Base-by-base conservation (phyloP, 306 rosid species). In the Adenanthera pavonina region DNA sequence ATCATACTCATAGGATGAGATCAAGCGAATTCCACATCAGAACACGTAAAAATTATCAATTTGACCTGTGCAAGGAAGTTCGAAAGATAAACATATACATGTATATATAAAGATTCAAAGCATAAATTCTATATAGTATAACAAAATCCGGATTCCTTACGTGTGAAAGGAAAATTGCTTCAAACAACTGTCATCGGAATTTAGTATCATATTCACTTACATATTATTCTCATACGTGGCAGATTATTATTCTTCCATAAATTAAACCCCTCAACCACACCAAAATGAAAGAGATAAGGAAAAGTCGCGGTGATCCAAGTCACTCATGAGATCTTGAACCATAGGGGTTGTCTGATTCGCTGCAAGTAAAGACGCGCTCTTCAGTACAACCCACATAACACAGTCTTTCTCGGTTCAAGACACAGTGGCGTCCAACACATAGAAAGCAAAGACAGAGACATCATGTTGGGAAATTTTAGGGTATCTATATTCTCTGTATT, bases 21-120 rank as follows among this genome's bases (percentile, higher is more conserved):
- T 14, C 35, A 52, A 69, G 74, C 51, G 74, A 20, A 80, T 46
- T 64, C 59, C 82, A 76, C 69, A 71, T 69, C 46, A 83, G 51
- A 67, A 36, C 33, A n/a, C 51, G 46, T 43, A 72, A 6, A 52
- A 34, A 7, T 76, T 19, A 61, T 34, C 43, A 51, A 8, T 66
- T 73, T 30, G 40, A 81, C n/a, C 14, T 38, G 34, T 6, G 20
- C 84, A 75, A 72, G 64, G 57, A 66, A 73, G 25, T 25, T 40
- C 38, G 38, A 38, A 77, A 41, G 66, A 5, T 57, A 49, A 60
- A 40, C 8, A 41, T 41, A 68, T n/a, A 43, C 33, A 40, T 6
- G 60, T 20, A 41, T 41, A 41, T 41, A 41, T 41, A 41, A 0
- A 57, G 34, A 57, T 83, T 19, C 15, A n/a, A 47, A 47, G 41